phyloP scores from a whole-genome alignment of 108 stramenopile species.

The Cylindrotheca fusiformis region DNA sequence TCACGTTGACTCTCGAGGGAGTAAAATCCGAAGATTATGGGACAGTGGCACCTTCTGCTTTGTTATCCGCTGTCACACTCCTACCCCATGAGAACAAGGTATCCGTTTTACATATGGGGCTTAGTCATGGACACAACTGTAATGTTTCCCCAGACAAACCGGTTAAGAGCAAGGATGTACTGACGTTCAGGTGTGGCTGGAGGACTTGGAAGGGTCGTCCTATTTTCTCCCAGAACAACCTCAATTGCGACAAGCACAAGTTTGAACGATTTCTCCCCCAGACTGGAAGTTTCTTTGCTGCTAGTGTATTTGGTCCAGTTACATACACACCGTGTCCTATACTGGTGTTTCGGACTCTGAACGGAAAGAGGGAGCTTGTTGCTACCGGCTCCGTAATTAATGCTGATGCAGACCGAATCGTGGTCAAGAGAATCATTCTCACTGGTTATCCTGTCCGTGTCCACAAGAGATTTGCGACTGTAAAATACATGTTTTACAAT shows the following conservation, averaged over 20 bases:
- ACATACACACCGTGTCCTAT: constrained; percentile 92
- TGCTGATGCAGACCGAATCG: constrained; percentile 96
- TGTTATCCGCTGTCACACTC: constrained; percentile 78
- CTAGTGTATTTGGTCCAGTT: constrained; percentile 92
- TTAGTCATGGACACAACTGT: constrained; percentile 65
- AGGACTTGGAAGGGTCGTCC: constrained; percentile 89
- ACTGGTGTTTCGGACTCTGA: constrained; percentile 69
- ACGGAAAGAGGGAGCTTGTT: constrained; percentile 64
- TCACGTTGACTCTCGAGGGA: constrained; percentile 75
- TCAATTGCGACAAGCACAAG: constrained; percentile 99
- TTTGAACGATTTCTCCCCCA: constrained; percentile 93
- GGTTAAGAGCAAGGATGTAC: constrained; percentile 88
- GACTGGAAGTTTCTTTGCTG: constrained; percentile 86
- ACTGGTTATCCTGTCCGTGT: constrained; percentile 97
- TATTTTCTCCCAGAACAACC: constrained; percentile 92
- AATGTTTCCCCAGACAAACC: constrained; percentile 47
- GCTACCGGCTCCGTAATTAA: constrained; percentile 92
- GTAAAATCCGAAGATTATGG: constrained; percentile 55
- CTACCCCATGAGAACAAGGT: constrained; percentile 96
- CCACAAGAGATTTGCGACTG: constrained; percentile 94
- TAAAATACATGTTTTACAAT: constrained; percentile 99
- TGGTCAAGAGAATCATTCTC: constrained; percentile 95
- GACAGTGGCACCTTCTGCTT: constrained; percentile 35
- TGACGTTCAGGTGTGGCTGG: constrained; percentile 94
- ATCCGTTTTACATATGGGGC: constrained; percentile 93